Evolutionary conservation across 2,329 filamentous ascomycete genomes (phyloP).

Genomic region (Thermoascus crustaceus): DNA sequence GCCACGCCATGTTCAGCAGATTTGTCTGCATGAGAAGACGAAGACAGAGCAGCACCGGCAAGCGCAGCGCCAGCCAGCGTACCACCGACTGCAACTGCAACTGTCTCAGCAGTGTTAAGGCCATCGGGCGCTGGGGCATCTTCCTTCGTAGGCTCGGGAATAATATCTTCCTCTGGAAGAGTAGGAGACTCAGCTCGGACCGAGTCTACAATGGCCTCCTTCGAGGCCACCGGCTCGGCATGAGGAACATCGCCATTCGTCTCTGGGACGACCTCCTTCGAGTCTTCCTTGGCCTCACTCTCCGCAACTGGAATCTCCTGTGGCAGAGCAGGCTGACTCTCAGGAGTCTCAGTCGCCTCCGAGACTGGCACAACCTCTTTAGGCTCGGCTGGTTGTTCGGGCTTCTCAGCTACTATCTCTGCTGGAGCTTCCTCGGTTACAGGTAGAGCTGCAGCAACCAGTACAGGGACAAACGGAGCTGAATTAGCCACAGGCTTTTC

Average conservation of each 20-base stretch:
- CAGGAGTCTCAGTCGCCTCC: no score
- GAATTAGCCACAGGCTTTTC: constrained; percentile 1
- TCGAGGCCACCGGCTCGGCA: no score
- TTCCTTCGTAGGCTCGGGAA: constrained; percentile 1
- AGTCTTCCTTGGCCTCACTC: background rate
- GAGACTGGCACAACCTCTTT: constrained; percentile 3
- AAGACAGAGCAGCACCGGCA: background rate
- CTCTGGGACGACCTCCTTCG: no score
- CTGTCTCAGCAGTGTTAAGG: constrained; percentile 4
- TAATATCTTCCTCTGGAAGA: constrained; percentile 3
- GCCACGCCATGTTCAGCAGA: no score
- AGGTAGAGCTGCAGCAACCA: constrained; percentile 9
- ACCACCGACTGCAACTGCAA: constrained; percentile 4
- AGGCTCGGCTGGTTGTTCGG: constrained; percentile 2
- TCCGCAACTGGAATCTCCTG: background rate
- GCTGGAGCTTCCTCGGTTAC: constrained; percentile 6
- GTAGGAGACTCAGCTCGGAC: background rate
- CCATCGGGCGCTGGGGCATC: background rate
- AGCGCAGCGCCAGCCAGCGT: background rate
- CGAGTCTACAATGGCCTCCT: background rate
- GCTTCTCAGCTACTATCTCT: constrained; percentile 4
- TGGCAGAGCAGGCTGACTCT: no score
- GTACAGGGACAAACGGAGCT: no score
- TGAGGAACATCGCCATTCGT: no score
- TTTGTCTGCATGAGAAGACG: no score